Percentiles rank a stretch among this genome's conserved stretches.
phyloP scores from a whole-genome alignment of 1,284 basidiomycete genomes.

The Apiotrichum laibachii region DNA sequence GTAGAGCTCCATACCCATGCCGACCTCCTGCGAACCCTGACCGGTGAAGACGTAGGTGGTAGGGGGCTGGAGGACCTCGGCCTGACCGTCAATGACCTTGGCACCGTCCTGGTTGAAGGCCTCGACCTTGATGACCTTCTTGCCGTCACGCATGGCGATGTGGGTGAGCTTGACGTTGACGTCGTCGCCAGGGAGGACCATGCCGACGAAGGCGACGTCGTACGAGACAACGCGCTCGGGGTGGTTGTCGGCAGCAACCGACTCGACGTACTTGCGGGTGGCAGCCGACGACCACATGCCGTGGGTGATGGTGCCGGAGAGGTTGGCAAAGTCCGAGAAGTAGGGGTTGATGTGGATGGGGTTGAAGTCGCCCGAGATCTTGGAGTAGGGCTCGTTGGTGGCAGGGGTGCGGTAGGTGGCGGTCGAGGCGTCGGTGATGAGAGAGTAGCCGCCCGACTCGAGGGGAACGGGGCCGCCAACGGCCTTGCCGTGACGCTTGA shows the following conservation, averaged over 20 bases:
- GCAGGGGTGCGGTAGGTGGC: conserved; percentile 72
- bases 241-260: conserved; percentile 85
- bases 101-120: conserved; percentile 82
- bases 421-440: conserved; percentile 60
- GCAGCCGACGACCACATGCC: conserved; percentile 97
- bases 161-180: conserved; percentile 86
- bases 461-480: conserved; percentile 76
- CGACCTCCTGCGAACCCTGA: conserved; percentile 95
- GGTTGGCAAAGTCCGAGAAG: conserved; percentile 88
- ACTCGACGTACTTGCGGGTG: conserved; percentile 89
- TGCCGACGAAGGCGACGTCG: conserved; percentile 89
- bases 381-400: conserved; percentile 91
- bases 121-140: conserved; percentile 87
- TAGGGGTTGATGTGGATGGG: conserved; percentile 96
- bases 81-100: conserved; percentile 86
- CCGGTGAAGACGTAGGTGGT: conserved; percentile 98
- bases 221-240: conserved; percentile 89
- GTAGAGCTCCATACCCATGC: conserved; percentile 99
- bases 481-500: conserved; percentile 80
- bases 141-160: conserved; percentile 84
- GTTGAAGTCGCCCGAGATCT: conserved; percentile 93
- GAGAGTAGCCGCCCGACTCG: conserved; percentile 77
- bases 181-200: conserved; percentile 93
- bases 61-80: conserved; percentile 86
- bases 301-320: conserved; percentile 96